Evolutionary conservation across 805 yeast species (phyloP), one percentile per base, ranked within the genome.

Genomic region (Cephaloascus fragrans): DNA sequence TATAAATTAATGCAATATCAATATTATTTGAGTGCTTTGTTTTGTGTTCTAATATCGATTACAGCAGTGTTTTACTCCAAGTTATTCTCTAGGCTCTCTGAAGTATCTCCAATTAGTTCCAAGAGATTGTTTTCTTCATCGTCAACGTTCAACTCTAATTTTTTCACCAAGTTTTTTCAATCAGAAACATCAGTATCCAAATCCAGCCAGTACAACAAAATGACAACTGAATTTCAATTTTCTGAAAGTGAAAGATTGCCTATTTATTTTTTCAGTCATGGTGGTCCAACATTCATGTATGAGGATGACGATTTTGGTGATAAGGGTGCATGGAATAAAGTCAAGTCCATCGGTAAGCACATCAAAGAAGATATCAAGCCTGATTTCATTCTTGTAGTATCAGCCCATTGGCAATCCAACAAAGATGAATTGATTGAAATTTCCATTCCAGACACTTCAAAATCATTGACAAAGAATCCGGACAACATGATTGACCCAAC

Each of bases 251-350:
- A 6, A 8, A 23, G 12, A 23, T 57, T 56, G 16, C 90, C 93
- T 4, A 71, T 77, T 1, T 81, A 61, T 52, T 85, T 83, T 55
- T 52, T 83, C 34, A 77, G 86, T n/a, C 94, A 84, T 58, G 94
- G 94, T 5, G 93, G 89, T 1, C 94, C 94, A 5, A 77, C 83
- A 1, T 82, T 84, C 54, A 73, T 83, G 66, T 79, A 80, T 48
- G 48, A 49, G 28, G 57, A 65, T n/a, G 69, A 62, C 37, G 63
- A 57, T 18, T 58, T 62, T 36, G 76, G 76, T 16, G 74, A 81
- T 29, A 68, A 73, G 41, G 85, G 85, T 4, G 89, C 90, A 0
- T 81, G 72, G 64, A 61, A 65, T 18, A 61, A 60, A 4, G 65
- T 78, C 4, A 57, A 64, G 36, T 47, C 57, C 18, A 43, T 80